Conservation (phyloP, 2,329 filamentous ascomycete species). For the Exophiala phaeomuriformis region DNA sequence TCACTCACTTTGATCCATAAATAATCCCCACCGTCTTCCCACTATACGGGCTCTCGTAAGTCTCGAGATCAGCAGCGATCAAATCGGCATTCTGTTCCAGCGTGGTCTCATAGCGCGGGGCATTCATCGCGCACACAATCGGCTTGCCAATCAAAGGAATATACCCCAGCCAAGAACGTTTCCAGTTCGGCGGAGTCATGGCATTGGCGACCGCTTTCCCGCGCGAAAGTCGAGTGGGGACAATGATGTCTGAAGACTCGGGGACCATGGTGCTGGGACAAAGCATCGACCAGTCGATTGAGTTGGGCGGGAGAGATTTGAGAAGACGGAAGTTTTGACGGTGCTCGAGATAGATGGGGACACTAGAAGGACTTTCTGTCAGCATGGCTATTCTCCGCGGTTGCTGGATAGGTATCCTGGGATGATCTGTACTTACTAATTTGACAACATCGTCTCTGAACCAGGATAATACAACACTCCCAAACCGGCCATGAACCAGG, state of each 20-base stretch:
- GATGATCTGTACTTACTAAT: slow-evolving; percentile 29
- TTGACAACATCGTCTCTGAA: slow-evolving; percentile 30
- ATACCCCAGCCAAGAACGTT: slow-evolving; percentile 30
- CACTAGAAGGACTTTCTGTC: slow-evolving; percentile 25
- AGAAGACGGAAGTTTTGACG: slow-evolving; percentile 31
- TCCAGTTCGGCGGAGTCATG: slow-evolving; percentile 31
- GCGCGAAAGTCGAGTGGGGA: slow-evolving; percentile 28
- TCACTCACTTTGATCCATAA: slow-evolving; percentile 21
- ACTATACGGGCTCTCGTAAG: slow-evolving; percentile 29
- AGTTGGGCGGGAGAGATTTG: slow-evolving; percentile 27
- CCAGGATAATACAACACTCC: slow-evolving; percentile 35
- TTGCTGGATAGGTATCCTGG: background rate
- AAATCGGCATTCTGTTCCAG: slow-evolving; percentile 41
- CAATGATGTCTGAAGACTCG: slow-evolving; percentile 29
- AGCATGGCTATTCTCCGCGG: background rate
- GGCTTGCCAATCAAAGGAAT: slow-evolving; percentile 32
- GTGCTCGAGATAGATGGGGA: slow-evolving; percentile 35
- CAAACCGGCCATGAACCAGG: slow-evolving; percentile 36
- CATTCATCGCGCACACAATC: slow-evolving; percentile 29
- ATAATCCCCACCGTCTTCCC: slow-evolving; percentile 35
- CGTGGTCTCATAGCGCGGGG: slow-evolving; percentile 32
- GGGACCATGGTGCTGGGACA: slow-evolving; percentile 35
- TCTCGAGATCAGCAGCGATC: slow-evolving; percentile 36
- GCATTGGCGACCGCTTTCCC: slow-evolving; percentile 30
- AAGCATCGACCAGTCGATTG: slow-evolving; percentile 37